phyloP scores from a whole-genome alignment of 306 rosid species.

The Benincasa hispida region DNA sequence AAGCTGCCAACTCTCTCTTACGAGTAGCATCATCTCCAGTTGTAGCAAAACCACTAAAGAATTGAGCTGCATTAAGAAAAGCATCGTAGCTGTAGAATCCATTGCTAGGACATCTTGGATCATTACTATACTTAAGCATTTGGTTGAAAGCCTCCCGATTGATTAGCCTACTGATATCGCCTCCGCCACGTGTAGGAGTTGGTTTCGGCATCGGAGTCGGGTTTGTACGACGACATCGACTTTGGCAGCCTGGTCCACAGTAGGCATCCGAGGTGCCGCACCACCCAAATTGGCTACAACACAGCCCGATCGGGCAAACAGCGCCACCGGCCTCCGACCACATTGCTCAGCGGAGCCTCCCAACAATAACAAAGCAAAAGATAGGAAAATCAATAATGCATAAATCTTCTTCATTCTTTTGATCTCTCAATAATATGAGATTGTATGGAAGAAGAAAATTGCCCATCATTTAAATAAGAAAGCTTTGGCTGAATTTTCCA shows the following conservation, averaged over 20 bases:
- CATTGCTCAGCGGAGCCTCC: background rate
- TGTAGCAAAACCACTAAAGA: constrained; percentile 22
- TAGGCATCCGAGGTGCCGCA: background rate
- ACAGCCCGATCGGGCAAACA: background rate
- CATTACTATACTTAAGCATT: constrained; percentile 25
- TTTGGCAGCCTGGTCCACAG: constrained; percentile 23
- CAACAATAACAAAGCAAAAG: background rate
- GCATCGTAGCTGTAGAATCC: constrained; percentile 13
- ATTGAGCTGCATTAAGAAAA: constrained; percentile 27
- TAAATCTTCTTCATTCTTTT: background rate
- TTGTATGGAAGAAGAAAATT: background rate
- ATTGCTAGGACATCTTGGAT: constrained; percentile 16
- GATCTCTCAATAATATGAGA: background rate
- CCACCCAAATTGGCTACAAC: background rate
- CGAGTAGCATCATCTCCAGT: constrained; percentile 18
- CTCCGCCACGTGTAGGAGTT: background rate
- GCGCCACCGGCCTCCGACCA: background rate
- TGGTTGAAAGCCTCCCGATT: constrained; percentile 12
- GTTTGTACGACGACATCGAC: constrained; percentile 14
- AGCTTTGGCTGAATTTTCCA: no score
- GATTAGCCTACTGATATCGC: constrained; percentile 7
- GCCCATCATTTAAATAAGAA: no score
- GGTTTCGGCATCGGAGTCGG: no score
- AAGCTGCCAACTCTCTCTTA: constrained; percentile 25
- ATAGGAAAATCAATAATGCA: background rate